Conservation (phyloP, 1,284 basidiomycete species). For the Cryptococcus wingfieldii region DNA sequence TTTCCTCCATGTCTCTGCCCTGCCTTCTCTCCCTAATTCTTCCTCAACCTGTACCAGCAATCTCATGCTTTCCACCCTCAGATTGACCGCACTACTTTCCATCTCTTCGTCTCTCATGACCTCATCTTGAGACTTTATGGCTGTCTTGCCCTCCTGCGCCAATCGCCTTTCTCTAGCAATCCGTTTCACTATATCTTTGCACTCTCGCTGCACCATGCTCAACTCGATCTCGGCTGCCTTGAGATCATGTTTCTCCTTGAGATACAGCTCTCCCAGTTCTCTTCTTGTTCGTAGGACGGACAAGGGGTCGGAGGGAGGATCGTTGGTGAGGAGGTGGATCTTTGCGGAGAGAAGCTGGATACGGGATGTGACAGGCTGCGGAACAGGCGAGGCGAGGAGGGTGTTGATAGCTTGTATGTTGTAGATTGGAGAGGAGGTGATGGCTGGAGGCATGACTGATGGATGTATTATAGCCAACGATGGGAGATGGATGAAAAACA, state of each 20-base stretch:
- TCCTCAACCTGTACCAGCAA: constrained; percentile 25
- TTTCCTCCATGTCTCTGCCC: constrained; percentile 24
- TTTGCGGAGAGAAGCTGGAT: constrained; percentile 33
- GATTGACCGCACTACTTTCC: constrained; percentile 2
- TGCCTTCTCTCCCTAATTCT: constrained; percentile 20
- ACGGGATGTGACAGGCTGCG: constrained; percentile 9
- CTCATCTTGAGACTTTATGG: background rate
- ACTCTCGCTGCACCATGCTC: constrained; percentile 19
- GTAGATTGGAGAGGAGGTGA: constrained; percentile 24
- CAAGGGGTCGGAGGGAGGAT: background rate
- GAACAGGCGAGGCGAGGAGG: constrained; percentile 11
- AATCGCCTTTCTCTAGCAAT: background rate
- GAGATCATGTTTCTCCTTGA: constrained; percentile 11
- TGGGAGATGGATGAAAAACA: background rate
- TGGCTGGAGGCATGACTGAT: constrained; percentile 13
- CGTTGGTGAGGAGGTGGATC: constrained; percentile 23
- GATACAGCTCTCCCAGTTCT: constrained; percentile 20
- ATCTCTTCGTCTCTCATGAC: background rate
- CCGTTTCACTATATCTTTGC: constrained; percentile 16
- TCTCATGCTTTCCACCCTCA: constrained; percentile 17
- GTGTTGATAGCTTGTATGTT: constrained; percentile 19
- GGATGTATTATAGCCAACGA: background rate
- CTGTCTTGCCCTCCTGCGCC: background rate
- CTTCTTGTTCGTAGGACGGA: constrained; percentile 19
- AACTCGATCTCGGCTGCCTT: constrained; percentile 25